A percentile compares a stretch with the other conserved stretches of the same genome.
Evolutionary conservation across 2,329 filamentous ascomycete species (phyloP).

Genomic region (Claviceps maximensis): DNA sequence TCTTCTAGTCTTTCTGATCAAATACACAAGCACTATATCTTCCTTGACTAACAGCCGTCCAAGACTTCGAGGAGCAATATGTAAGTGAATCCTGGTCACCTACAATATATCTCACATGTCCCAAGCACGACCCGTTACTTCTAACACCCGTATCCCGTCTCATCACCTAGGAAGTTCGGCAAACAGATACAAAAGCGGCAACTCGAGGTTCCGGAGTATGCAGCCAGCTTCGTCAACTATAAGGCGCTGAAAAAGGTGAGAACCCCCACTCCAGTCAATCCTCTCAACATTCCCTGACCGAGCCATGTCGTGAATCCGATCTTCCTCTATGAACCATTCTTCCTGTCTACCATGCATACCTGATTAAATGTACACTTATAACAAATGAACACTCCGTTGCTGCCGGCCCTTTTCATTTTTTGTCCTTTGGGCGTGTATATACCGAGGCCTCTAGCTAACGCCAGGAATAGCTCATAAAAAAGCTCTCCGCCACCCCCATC

Average conservation of each 20-base stretch:
- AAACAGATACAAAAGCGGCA: conserved; percentile 99
- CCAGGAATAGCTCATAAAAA: conserved; percentile 76
- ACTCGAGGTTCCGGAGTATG: conserved; percentile 98
- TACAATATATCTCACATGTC: not conserved
- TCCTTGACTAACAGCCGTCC: conserved; percentile 3
- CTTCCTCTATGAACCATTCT: not conserved
- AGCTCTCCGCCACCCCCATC: conserved; percentile 81
- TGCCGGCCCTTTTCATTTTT: not conserved
- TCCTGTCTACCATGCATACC: not conserved
- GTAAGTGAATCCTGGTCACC: conserved; percentile 15
- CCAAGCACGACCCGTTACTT: not conserved
- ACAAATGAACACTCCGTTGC: not conserved
- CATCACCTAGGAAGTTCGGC: conserved; percentile 78
- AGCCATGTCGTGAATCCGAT: not conserved
- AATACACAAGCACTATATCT: not conserved
- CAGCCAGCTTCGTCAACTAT: conserved; percentile 97
- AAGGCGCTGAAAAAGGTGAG: conserved; percentile 94
- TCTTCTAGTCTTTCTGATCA: not conserved
- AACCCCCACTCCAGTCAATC: not conserved
- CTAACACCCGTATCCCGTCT: conserved; percentile 5
- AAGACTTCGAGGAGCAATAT: conserved; percentile 17
- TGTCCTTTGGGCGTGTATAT: not conserved
- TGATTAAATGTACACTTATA: not conserved
- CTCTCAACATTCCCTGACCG: not conserved
- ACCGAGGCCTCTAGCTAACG: not conserved